Base-by-base conservation (phyloP, 192 early-diverging fungal species). In the Fimicolochytrium jonesii region DNA sequence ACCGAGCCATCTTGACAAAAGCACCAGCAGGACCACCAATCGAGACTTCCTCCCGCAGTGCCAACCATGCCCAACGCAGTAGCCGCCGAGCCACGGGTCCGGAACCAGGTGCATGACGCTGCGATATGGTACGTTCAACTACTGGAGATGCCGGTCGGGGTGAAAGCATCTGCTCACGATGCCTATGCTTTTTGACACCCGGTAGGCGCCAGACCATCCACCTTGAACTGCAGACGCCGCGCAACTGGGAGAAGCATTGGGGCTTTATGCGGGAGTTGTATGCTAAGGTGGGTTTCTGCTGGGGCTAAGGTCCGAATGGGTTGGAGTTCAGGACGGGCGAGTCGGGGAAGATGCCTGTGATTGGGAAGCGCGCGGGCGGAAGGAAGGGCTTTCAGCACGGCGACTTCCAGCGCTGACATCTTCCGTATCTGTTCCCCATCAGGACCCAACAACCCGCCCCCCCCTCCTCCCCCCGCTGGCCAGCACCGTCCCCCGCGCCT, bases 231-330 rank as follows among this genome's bases (percentile, higher is more conserved):
- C 72, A 59, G 22, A 81, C 76, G n/a, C 74, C 76, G 4, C 66
- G 65, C 17, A 73, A 76, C 47, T 81, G 79, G 79, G 70, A 81
- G 45, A 35, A 63, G 2, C 57, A 70, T 47, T 81, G 76, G 76
- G 79, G 79, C 13, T 81, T 81, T 59, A 78, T 81, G 73, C 56
- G 62, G 18, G 73, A 76, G 4, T 65, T 75, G 6, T 70, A 69
- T 46, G 29, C n/a, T 10, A 37, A 67, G 44, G 71, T 69, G 37
- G 49, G 63, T 9, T 39, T 39, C 17, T 39, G 37, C 10, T n/a
- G n/a, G n/a, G n/a, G n/a, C n/a, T n/a, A n/a, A n/a, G n/a, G n/a
- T n/a, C n/a, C n/a, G n/a, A n/a, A n/a, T n/a, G n/a, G n/a, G n/a
- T n/a, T n/a, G n/a, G n/a, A n/a, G n/a, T n/a, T n/a, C n/a, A n/a